These are phyloP conservation scores for Tetracladium marchalianum DNA, from an alignment of 495 filamentous ascomycete species.

Conservation along the genomic window DNA sequence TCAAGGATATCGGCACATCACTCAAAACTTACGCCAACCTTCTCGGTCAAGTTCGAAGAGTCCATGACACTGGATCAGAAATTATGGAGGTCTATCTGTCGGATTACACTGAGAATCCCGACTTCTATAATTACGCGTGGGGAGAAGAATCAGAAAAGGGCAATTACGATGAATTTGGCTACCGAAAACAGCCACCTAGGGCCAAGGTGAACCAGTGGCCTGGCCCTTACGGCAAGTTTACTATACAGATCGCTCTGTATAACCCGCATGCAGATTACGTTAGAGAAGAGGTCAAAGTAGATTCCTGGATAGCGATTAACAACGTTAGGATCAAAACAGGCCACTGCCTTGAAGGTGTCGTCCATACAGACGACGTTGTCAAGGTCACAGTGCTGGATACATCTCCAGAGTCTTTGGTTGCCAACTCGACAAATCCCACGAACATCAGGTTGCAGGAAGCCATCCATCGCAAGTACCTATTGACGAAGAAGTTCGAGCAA, in stretches of 20 bases:
- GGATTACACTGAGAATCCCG: slow-evolving; percentile 69
- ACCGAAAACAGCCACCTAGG: slow-evolving; percentile 21
- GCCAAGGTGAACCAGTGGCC: slow-evolving; percentile 44
- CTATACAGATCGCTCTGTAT: slow-evolving; percentile 63
- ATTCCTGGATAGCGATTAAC: slow-evolving; percentile 51
- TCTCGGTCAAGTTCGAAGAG: slow-evolving; percentile 65
- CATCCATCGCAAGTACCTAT: slow-evolving; percentile 50
- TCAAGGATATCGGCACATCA: slow-evolving; percentile 25
- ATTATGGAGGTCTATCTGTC: slow-evolving; percentile 63
- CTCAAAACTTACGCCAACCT: slow-evolving; percentile 52
- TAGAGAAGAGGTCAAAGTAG: slow-evolving; percentile 41
- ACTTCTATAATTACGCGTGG: slow-evolving; percentile 46
- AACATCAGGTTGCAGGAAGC: slow-evolving; percentile 51
- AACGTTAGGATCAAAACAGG: slow-evolving; percentile 65
- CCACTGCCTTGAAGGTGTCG: slow-evolving; percentile 55
- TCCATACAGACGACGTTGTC: slow-evolving; percentile 57
- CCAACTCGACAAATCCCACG: not conserved
- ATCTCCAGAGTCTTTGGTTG: slow-evolving; percentile 7
- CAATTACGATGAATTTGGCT: slow-evolving; percentile 41
- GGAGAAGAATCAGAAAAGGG: slow-evolving; percentile 29
- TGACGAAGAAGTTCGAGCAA: slow-evolving; percentile 42
- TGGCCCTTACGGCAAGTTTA: slow-evolving; percentile 68
- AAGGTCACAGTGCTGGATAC: slow-evolving; percentile 39
- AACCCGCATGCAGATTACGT: slow-evolving; percentile 54
- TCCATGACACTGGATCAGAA: slow-evolving; percentile 37